phyloP scores from a whole-genome alignment of 345 rosid species.

The Aegle marmelos region DNA sequence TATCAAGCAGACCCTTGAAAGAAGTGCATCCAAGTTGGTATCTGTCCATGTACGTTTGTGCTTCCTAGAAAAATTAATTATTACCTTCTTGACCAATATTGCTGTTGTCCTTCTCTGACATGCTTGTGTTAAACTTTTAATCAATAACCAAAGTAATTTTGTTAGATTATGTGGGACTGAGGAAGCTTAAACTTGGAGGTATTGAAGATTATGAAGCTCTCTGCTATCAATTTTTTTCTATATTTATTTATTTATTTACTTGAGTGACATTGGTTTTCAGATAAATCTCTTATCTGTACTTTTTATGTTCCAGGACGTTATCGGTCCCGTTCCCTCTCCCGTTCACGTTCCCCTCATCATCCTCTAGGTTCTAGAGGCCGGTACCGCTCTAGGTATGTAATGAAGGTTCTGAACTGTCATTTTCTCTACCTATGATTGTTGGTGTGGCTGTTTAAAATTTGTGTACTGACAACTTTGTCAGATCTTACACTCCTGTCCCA shows the following conservation, averaged over 20 bases:
- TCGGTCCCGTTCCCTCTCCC: constrained; percentile 74
- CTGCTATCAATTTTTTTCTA: too few relatives aligned
- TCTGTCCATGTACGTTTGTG: too few relatives aligned
- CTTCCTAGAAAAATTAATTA: too few relatives aligned
- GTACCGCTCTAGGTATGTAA: constrained; percentile 72
- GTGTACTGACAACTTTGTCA: constrained; percentile 15
- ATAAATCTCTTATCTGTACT: background rate
- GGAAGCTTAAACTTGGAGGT: too few relatives aligned
- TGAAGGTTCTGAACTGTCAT: background rate
- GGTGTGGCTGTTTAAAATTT: background rate
- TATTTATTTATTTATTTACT: background rate
- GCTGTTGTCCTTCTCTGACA: too few relatives aligned
- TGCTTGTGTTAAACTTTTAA: too few relatives aligned
- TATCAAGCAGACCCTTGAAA: too few relatives aligned
- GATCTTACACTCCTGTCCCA: constrained; percentile 85
- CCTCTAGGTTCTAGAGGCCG: constrained; percentile 70
- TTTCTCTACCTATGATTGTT: background rate
- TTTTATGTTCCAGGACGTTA: constrained; percentile 57
- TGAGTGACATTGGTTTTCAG: background rate
- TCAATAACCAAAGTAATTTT: too few relatives aligned
- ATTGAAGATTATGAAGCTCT: too few relatives aligned
- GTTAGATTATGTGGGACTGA: too few relatives aligned
- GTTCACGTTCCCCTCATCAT: constrained; percentile 68
- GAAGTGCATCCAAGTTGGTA: too few relatives aligned
- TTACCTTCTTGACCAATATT: too few relatives aligned